Base-by-base conservation (phyloP, 495 filamentous ascomycete genomes). In the Hyaloscypha finlandica region DNA sequence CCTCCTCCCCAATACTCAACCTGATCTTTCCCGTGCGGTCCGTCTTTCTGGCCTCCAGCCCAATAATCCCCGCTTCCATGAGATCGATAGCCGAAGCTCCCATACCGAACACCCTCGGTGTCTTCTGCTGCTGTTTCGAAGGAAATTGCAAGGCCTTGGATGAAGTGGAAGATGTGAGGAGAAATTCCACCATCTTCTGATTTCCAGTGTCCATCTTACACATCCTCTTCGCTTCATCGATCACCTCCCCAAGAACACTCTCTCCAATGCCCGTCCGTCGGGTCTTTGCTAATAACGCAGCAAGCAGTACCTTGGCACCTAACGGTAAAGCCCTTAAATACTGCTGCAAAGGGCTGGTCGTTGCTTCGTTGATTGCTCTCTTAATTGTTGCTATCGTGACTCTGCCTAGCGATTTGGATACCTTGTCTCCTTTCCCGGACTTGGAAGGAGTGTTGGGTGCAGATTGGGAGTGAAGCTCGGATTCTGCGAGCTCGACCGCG, bases 371-470 rank as follows among this genome's bases (percentile, higher is more conserved):
- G 75, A 99, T 98, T 20, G 95, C 95, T 75, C 91, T 86, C 71
- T 96, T 96, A 71, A 99, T 88, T 2, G 92, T 96, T 39, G 90
- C 87, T 71, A 98, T 98, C 0, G 93, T 97, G 37, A 97, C 95
- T 33, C 86, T 76, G 66, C 91, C 81, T 0, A 75, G 61, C 1
- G 70, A 58, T 25, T 61, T 63, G 11, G 67, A 29, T 12, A 48
- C 33, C 29, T 67, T 72, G 1, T 68, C 58, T 25, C 12, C 67
- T 64, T 29, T 66, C 59, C 68, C 76, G 37, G 76, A 81, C 22
- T 73, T 73, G 30, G 70, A 73, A 0, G 74, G 70, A 12, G 77
- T 73, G n/a, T 42, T 74, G 29, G 51, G 68, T 29, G 54, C 63
- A 39, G 48, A 65, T 51, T 66, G 70, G 61, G 39, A 72, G 65